Base-by-base conservation (phyloP, 257 asterid species). In the Leptodermis oblonga region DNA sequence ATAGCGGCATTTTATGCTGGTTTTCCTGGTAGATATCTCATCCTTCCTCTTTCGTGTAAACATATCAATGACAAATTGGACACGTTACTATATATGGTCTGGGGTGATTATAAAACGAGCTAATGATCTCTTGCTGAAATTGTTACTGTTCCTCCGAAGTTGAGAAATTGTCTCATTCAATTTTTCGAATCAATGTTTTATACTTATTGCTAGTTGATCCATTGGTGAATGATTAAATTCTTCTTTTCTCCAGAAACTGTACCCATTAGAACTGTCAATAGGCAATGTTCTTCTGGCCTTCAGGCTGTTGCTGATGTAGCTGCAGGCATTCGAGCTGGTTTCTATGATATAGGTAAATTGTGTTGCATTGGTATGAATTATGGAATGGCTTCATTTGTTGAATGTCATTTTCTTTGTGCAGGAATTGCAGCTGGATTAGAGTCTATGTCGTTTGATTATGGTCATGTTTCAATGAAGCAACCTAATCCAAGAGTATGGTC, bases 231-330 rank as follows among this genome's bases (percentile, higher is more conserved):
- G 61, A 36, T 33, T 54, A 69, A 20, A 46, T 78, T 59, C 62
- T 13, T 69, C n/a, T 67, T 76, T 37, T 70, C 15, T 77, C 30
- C 85, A 92, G 98, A 89, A 48, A 68, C 81, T 62, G 98, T 92
- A 37, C 96, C 98, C 30, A 36, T 92, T 64, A 84, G 96, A 86
- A 92, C 97, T 7, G 98, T 89, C 77, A 92, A 92, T 75, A 68
- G 98, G 68, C 97, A 92, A 78, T 89, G 98, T 75, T 92, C 96
- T 20, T 92, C 96, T 71, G 96, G 98, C 72, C 92, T 92, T 69
- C 98, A 92, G 79, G 96, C 96, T 41, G 98, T 92, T 73, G 96
- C 95, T 69, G 98, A 92, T 80, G 96, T 92, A 4, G 96, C 96
- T 78, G 96, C 95, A 74, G 88, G 83, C 78, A 92, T 92, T 74